Evolutionary conservation across 208 protist genomes (phyloP), one percentile per base, ranked within the genome.

Genomic region (Lotmaria passim): DNA sequence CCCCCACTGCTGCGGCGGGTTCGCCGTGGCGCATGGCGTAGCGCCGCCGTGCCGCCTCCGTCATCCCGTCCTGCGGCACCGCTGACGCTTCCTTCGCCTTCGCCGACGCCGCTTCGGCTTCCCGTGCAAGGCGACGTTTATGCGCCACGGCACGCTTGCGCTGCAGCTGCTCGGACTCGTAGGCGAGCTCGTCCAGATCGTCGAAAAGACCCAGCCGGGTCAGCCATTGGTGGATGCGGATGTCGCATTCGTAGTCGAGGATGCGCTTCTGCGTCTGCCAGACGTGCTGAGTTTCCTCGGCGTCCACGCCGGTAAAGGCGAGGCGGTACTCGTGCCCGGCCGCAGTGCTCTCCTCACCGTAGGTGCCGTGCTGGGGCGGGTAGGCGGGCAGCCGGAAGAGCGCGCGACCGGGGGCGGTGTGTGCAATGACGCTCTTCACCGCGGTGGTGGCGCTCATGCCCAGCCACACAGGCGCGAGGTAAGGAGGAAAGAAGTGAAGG

Each of bases 171-270:
- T 90, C 82, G 31, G 72, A 78, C 75, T 96, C 91, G 51, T 91
- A 80, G 74, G 93, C 83, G 24, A 91, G 68, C 67, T 96, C 91
- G 43, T 92, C 87, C 0, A 91, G 65, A 8, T 81, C 78, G 46
- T 85, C 77, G 57, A 86, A 91, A 21, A 93, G 38, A 6, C 91
- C 86, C 2, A 90, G 65, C 26, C 64, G 53, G 15, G 57, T 63
- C 5, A 94, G 51, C 43, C 89, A 81, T n/a, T 73, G 61, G 46
- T 93, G 82, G 15, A 96, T 69, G 23, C 88, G 88, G 19, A 94
- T 73, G 62, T 93, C 90, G 56, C 88, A 96, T 73, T 96, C 91
- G 63, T 93, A 96, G 46, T 96, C 91, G 0, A 96, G 65, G 11
- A 85, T 83, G 26, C 81, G 81, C 68, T 93, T 93, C 67, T 93